Evolutionary conservation across 2,329 filamentous ascomycete species (phyloP).

Genomic region (Neoarthrinium moseri): DNA sequence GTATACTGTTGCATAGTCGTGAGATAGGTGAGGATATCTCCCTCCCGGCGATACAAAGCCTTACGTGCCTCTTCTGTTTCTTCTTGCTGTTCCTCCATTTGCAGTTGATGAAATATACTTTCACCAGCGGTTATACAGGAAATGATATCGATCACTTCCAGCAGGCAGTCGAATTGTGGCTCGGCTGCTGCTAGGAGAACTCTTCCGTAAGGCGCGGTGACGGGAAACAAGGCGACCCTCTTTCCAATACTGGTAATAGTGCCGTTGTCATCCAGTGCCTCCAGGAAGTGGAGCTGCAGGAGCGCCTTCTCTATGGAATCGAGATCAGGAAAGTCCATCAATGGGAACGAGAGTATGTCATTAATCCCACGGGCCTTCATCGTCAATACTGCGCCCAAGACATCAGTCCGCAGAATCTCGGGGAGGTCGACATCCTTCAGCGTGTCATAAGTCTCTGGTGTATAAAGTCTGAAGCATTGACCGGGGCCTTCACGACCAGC

Average conservation of each 20-base stretch:
- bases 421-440: slow-evolving; percentile 76
- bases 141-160: slow-evolving; percentile 84
- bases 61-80: slow-evolving; percentile 52
- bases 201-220: slow-evolving; percentile 77
- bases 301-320: slow-evolving; percentile 81
- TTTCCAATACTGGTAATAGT: slow-evolving; percentile 71
- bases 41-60: slow-evolving; percentile 60
- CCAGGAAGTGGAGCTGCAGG: slow-evolving; percentile 74
- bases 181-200: slow-evolving; percentile 78
- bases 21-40: slow-evolving; percentile 64
- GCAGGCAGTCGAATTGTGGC: slow-evolving; percentile 68
- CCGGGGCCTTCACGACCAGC: slow-evolving; percentile 90
- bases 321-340: slow-evolving; percentile 77
- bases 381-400: slow-evolving; percentile 80
- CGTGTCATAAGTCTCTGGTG: slow-evolving; percentile 68
- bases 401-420: slow-evolving; percentile 87
- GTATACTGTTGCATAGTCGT: slow-evolving; percentile 63
- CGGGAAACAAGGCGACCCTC: slow-evolving; percentile 78
- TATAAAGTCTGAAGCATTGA: slow-evolving; percentile 88
- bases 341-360: slow-evolving; percentile 78
- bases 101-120: slow-evolving; percentile 60
- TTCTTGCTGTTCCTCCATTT: slow-evolving; percentile 55
- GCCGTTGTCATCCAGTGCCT: slow-evolving; percentile 71
- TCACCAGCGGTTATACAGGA: slow-evolving; percentile 62
- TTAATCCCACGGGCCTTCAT: slow-evolving; percentile 91